phyloP scores from a whole-genome alignment of 345 rosid species.

The Populus pruinosa region DNA sequence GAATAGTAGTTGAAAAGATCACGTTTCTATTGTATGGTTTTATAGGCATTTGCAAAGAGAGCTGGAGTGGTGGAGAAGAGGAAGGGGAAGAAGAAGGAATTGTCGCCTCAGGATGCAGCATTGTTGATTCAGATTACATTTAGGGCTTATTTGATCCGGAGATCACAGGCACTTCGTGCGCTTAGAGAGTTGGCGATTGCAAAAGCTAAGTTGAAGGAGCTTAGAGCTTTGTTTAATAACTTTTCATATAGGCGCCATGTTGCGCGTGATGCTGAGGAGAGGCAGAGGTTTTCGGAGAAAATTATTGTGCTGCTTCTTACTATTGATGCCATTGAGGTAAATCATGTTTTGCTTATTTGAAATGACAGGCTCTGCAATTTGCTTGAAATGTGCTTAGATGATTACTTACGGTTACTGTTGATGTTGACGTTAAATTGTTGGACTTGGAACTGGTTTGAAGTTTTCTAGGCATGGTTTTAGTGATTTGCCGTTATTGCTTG shows the following conservation, averaged over 20 bases:
- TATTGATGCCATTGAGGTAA: constrained; percentile 96
- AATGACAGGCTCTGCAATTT: neutral
- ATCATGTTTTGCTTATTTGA: neutral
- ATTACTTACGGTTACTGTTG: neutral
- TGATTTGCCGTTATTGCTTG: neutral
- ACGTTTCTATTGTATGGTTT: neutral
- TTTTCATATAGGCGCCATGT: constrained; percentile 76
- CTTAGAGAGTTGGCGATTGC: constrained; percentile 90
- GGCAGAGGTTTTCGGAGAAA: constrained; percentile 73
- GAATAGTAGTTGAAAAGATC: neutral
- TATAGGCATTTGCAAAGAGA: constrained; percentile 76
- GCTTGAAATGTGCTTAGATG: neutral
- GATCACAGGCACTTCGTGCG: constrained; percentile 78
- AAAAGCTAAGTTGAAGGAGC: constrained; percentile 85
- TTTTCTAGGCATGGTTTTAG: neutral
- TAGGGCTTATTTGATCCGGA: constrained; percentile 73
- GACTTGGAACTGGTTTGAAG: neutral
- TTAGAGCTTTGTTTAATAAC: constrained; percentile 69
- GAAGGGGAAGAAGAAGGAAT: constrained; percentile 77
- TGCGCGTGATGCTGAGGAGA: constrained; percentile 73
- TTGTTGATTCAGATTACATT: constrained; percentile 70
- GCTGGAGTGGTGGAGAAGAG: constrained; percentile 42
- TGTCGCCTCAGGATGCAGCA: constrained; percentile 80
- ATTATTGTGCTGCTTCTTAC: constrained; percentile 92
- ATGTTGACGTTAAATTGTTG: neutral